phyloP scores from a whole-genome alignment of 257 asterid genomes.

The Dorcoceras hygrometricum region DNA sequence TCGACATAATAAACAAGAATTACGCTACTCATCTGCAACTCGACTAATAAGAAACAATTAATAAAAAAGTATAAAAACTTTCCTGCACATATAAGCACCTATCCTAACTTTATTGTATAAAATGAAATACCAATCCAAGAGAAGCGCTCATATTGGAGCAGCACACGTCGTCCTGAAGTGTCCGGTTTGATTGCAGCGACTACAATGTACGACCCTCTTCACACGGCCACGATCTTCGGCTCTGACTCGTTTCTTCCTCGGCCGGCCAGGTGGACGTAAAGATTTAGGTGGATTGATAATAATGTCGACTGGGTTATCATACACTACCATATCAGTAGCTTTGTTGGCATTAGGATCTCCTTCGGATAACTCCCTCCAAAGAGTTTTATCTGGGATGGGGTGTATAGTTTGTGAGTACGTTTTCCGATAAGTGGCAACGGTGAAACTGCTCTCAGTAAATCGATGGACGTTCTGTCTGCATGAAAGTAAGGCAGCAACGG shows the following conservation, averaged over 20 bases:
- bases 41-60: constrained; percentile 23
- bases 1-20: constrained; percentile 18
- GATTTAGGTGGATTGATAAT: constrained; percentile 79
- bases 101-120: constrained; percentile 25
- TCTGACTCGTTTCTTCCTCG: constrained; percentile 83
- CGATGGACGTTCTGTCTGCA: constrained; percentile 90
- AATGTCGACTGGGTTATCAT: not conserved
- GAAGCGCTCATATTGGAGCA: constrained; percentile 63
- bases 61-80: constrained; percentile 30
- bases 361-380: constrained; percentile 71
- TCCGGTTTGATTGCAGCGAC: constrained; percentile 96
- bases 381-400: constrained; percentile 80
- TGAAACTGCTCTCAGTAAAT: constrained; percentile 91
- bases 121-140: constrained; percentile 1
- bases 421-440: constrained; percentile 78
- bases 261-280: constrained; percentile 77
- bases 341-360: constrained; percentile 47
- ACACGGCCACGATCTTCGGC: constrained; percentile 83
- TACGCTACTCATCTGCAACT: constrained; percentile 12
- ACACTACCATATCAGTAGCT: constrained; percentile 29
- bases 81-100: constrained; percentile 33
- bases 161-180: constrained; percentile 97
- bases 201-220: constrained; percentile 92
- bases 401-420: constrained; percentile 89
- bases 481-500: constrained; percentile 89